Base-by-base conservation (phyloP, 495 filamentous ascomycete genomes). In the Penicillium egyptiacum region DNA sequence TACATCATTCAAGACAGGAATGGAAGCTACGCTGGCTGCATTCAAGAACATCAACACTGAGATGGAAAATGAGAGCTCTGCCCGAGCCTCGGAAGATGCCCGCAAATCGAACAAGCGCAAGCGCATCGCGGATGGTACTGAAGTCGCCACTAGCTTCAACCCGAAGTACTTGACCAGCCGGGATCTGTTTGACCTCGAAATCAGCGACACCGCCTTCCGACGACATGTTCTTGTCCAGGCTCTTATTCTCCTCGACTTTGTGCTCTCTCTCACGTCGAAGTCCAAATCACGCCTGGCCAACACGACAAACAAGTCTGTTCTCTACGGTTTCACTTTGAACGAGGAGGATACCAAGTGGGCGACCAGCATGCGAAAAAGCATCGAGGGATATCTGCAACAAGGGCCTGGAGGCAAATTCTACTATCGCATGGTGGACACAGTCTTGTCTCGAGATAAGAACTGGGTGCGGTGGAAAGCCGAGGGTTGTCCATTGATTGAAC, bases 381-480 rank as follows among this genome's bases (percentile, higher is more conserved):
- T 99, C 55, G 85, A 86, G 49, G 81, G 79, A 20, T 96, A 96
- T 67, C 81, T 99, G 28, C 86, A 86, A 58, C 79, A 89, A 63
- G 88, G 86, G 12, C 41, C 63, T 16, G 72, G 71, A 12, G 95
- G 95, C 14, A 88, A 87, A 53, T 94, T 95, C 70, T 99, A 97
- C 72, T 90, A 89, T 68, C 89, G 94, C 26, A 92, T 96, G 83
- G 90, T 99, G 35, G 93, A 97, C 64, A 96, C 92, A 5, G 91
- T 98, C 17, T 80, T 99, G 20, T 89, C 91, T 6, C 81, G 94
- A 55, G 94, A 99, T 72, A 96, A 96, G 71, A 96, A 96, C 63
- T 99, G 94, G 94, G 91, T 92, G 41, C 88, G 89, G 46, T 99
- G 94, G 94, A 99, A 99, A 72, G 84, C 91, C 9, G 94, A 98